Evolutionary conservation across 179 eudicot species (phyloP).

Genomic region (Silene coronaria): DNA sequence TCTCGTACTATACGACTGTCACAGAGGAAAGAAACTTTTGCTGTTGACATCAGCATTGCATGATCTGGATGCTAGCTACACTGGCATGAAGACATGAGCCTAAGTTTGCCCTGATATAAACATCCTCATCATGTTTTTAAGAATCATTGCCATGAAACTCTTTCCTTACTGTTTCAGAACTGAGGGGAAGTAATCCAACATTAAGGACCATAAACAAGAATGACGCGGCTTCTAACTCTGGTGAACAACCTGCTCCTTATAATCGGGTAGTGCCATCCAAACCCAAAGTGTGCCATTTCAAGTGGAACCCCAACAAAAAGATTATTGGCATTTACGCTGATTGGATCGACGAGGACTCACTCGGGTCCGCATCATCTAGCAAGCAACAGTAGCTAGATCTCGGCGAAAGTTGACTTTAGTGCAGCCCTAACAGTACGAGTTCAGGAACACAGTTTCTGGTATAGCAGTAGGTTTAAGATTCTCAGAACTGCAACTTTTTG

Average conservation of each 20-base stretch:
- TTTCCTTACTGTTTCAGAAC: slow-evolving; percentile 15
- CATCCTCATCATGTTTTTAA: background rate
- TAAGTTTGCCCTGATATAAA: background rate
- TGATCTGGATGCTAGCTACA: background rate
- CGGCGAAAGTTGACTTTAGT: background rate
- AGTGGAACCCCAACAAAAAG: slow-evolving; percentile 12
- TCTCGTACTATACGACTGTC: background rate
- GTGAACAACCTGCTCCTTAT: slow-evolving; percentile 2
- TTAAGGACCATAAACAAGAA: slow-evolving; percentile 3
- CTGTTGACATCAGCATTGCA: background rate
- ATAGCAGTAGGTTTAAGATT: background rate
- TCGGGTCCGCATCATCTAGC: background rate
- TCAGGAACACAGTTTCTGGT: slow-evolving; percentile 9
- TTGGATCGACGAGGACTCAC: slow-evolving; percentile 25
- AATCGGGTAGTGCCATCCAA: background rate
- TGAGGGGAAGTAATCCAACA: slow-evolving; percentile 10
- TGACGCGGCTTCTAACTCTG: background rate
- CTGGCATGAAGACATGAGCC: background rate
- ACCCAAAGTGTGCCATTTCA: slow-evolving; percentile 7
- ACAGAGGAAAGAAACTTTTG: background rate
- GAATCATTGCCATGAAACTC: background rate
- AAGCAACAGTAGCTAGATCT: background rate
- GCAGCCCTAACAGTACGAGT: background rate
- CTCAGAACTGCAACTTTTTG: slow-evolving; percentile 5
- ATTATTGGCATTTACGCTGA: slow-evolving; percentile 27